Percentiles rank a stretch among this genome's conserved stretches.
phyloP scores from a whole-genome alignment of 106 monocot genomes.

The Platanthera zijinensis region DNA sequence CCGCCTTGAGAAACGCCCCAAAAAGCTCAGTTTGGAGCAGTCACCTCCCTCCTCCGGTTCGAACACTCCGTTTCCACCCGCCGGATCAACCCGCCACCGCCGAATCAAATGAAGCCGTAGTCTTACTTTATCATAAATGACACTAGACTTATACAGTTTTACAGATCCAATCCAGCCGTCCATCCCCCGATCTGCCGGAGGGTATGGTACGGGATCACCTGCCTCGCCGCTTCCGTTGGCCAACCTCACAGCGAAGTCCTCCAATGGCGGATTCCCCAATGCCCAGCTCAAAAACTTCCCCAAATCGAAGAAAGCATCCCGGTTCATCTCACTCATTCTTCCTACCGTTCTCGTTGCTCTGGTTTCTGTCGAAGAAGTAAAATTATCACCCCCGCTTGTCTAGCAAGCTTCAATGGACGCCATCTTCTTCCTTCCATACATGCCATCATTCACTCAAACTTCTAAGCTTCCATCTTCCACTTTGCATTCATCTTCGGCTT shows the following conservation, averaged over 20 bases:
- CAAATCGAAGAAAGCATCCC: neutral
- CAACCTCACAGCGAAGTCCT: neutral
- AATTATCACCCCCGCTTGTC: neutral
- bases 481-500: neutral
- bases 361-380: neutral
- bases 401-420: conserved; percentile 5
- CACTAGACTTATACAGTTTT: no score
- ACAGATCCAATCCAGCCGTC: no score
- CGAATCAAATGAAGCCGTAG: no score
- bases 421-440: conserved; percentile 10
- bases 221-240: neutral
- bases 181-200: no score
- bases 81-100: no score
- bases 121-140: no score
- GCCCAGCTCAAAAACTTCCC: neutral
- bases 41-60: no score
- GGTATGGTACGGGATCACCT: no score
- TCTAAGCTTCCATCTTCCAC: conserved; percentile 4
- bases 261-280: neutral
- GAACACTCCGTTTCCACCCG: no score
- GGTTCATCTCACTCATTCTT: neutral
- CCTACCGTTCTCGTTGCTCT: neutral
- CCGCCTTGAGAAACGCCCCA: no score
- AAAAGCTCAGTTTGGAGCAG: no score
- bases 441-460: neutral